Evolutionary conservation across 2,329 filamentous ascomycete species (phyloP), one percentile per base, ranked within the genome.

Genomic region (Diplodia mutila): DNA sequence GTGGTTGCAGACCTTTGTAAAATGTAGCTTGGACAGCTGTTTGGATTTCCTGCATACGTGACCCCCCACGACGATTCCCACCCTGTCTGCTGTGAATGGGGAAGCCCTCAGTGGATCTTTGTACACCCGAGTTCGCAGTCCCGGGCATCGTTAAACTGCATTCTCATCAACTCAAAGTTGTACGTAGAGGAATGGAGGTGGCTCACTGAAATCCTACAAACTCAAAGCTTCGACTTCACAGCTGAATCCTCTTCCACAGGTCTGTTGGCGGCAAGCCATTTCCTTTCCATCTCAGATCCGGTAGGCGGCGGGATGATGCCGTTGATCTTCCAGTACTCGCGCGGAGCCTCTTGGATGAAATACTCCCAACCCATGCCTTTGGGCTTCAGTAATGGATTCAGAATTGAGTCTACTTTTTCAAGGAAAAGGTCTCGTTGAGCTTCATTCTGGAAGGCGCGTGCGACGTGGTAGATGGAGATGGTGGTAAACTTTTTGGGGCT

Each of bases 331-430:
- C 82, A 84, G 59, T 83, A 67, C 23, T 72, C 72, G 29, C 78
- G 70, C 27, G 80, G 77, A 21, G 80, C 80, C 73, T 84, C 80
- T 32, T 77, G 74, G 27, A 83, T 71, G 67, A 80, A 76, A 64
- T 75, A 80, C 71, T 84, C 82, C 74, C 75, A 82, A 67, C 79
- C 76, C 57, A 79, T 80, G 0, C 80, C 81, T 67, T 79, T 80
- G 16, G 34, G 79, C 79, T 0, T 69, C 72, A 4, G 82, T 67
- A 61, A 81, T 76, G n/a, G 79, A 77, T 70, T 79, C 77, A 59
- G n/a, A 11, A 59, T 8, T 82, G 34, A 0, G 72, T 54, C 9
- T 63, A 21, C 27, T 79, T 75, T 2, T 81, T 69, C 8, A 27
- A 49, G 14, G 65, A 70, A 16, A 66, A 66, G 3, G 70, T 65